These are phyloP conservation scores for Glycine soja DNA, from an alignment of 306 rosid genomes.

Conservation along the genomic window DNA sequence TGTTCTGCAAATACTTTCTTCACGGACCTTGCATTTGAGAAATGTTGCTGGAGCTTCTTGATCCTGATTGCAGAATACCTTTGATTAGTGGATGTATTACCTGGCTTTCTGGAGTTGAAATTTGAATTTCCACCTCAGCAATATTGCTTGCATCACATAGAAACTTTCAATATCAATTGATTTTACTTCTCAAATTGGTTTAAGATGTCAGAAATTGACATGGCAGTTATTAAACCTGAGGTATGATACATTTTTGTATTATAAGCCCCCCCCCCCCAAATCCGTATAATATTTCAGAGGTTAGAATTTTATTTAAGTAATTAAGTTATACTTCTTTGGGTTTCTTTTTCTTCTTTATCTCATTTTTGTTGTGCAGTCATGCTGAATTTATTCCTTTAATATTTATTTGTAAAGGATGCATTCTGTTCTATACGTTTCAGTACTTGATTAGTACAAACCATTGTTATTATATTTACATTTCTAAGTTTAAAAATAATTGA, in stretches of 20 bases:
- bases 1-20: conserved; percentile 37
- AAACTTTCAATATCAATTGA: conserved; percentile 17
- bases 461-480: background rate
- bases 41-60: conserved; percentile 25
- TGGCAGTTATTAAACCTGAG: conserved; percentile 88
- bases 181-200: conserved; percentile 41
- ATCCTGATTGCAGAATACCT: conserved; percentile 2
- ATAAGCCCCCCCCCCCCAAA: background rate
- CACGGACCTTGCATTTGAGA: conserved; percentile 34
- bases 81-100: conserved; percentile 35
- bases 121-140: conserved; percentile 27
- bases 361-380: conserved; percentile 16
- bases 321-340: background rate
- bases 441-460: background rate
- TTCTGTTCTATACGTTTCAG: conserved; percentile 28
- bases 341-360: background rate
- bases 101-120: conserved; percentile 31
- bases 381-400: background rate
- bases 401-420: background rate
- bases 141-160: conserved; percentile 31
- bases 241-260: conserved; percentile 48
- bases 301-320: background rate
- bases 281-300: conserved; percentile 16
- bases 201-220: conserved; percentile 82
- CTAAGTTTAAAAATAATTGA: background rate